Evolutionary conservation across 352 stramenopile genomes (phyloP).

Genomic region (Phytophthora brassicae): DNA sequence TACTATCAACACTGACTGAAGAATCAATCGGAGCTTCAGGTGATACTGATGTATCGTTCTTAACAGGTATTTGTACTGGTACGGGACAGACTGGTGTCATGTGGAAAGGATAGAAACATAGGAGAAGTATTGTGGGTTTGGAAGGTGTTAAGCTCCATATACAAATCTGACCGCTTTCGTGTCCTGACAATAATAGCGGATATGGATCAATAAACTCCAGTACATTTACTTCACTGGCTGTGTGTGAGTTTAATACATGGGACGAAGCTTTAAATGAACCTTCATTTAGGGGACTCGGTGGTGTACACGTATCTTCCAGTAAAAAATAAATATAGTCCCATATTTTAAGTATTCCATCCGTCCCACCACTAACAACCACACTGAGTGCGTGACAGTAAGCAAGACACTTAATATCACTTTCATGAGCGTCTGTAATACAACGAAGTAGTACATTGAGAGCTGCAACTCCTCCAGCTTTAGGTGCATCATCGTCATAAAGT

Average conservation of each 20-base stretch:
- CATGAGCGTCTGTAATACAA: slow-evolving; percentile 69
- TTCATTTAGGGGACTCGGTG: slow-evolving; percentile 8
- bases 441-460: slow-evolving; percentile 57
- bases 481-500: slow-evolving; percentile 69
- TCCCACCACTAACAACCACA: slow-evolving; percentile 60
- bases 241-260: slow-evolving; percentile 1
- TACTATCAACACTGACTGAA: not conserved
- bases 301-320: slow-evolving; percentile 58
- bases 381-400: slow-evolving; percentile 75
- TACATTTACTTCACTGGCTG: slow-evolving; percentile 53
- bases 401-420: slow-evolving; percentile 77
- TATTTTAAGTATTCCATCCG: slow-evolving; percentile 73
- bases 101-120: slow-evolving; percentile 45
- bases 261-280: slow-evolving; percentile 17
- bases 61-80: not conserved
- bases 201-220: slow-evolving; percentile 79
- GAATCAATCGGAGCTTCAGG: not conserved
- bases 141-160: slow-evolving; percentile 58
- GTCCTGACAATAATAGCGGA: slow-evolving; percentile 62
- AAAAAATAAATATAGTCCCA: slow-evolving; percentile 88
- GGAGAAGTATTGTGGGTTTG: slow-evolving; percentile 42
- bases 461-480: slow-evolving; percentile 22
- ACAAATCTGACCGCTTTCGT: slow-evolving; percentile 71
- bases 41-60: not conserved
- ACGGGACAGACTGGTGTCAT: slow-evolving; percentile 21